Base-by-base conservation (phyloP, 352 stramenopile species). In the Phytophthora constricta region DNA sequence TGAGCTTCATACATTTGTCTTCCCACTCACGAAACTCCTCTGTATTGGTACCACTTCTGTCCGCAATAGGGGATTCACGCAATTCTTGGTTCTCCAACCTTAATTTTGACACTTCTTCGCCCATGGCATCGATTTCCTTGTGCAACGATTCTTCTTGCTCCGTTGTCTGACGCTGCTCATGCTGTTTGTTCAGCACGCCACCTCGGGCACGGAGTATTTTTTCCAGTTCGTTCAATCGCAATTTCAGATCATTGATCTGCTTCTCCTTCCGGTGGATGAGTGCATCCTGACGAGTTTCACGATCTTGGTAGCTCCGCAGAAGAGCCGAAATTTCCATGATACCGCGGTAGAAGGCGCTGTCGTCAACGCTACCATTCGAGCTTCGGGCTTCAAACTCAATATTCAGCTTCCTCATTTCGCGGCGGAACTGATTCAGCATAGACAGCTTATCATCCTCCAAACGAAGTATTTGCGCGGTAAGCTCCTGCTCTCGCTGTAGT, bases 11-110 rank as follows among this genome's bases (percentile, higher is more conserved):
- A 62, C 68, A 90, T 26, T 76, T 76, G 1, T 70, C 53, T 59
- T 89, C 69, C 68, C 74, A 81, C 37, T 82, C 74, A 16, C 57
- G 42, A 41, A 50, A 25, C 16, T 23, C 27, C 27, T 72, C 55
- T 31, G 48, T 31, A 41, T 51, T 65, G 1, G 45, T 49, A 4
- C 25, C 42, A 17, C 50, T 76, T 17, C 14, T 45, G 11, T 54
- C 43, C 17, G 19, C 3, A 37, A 22, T 57, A 16, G 37, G 34
- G 2, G 56, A 58, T 49, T 80, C 72, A 58, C 71, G 71, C 47
- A 89, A 58, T 25, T 78, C 46, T 16, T 72, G 58, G 56, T 91
- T 91, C 53, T 90, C 82, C 45, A 89, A 42, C 45, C 71, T 78
- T 22, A 93, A 57, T 26, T 77, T 79, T 2, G 78, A 79, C 3